A percentile compares a stretch with the other conserved stretches of the same genome.
Conservation (phyloP, 2,329 filamentous ascomycete species). For the Aspergillus hortae region DNA sequence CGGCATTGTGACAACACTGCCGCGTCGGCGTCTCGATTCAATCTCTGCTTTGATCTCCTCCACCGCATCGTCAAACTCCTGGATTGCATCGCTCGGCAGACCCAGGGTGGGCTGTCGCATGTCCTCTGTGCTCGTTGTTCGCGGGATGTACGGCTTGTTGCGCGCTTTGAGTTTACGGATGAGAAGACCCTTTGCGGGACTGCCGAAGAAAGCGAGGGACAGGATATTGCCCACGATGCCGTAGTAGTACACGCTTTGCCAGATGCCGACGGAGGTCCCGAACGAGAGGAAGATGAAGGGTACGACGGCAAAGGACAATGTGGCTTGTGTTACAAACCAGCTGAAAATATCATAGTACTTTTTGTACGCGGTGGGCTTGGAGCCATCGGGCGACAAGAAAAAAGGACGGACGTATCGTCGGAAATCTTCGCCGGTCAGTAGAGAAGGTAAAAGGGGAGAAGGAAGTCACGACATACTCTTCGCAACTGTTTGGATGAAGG, state of each 20-base stretch:
- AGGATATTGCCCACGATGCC: constrained; percentile 63
- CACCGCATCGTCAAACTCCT: constrained; percentile 74
- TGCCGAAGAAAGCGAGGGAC: constrained; percentile 73
- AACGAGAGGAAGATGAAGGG: constrained; percentile 84
- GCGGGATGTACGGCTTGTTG: constrained; percentile 34
- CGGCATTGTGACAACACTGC: constrained; percentile 43
- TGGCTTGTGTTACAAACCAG: constrained; percentile 72
- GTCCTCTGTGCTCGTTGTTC: constrained; percentile 57
- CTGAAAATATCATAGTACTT: constrained; percentile 80
- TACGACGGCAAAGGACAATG: constrained; percentile 75
- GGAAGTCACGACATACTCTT: constrained; percentile 67
- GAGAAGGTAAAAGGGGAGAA: constrained; percentile 9
- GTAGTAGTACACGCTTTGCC: constrained; percentile 88
- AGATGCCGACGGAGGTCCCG: constrained; percentile 66
- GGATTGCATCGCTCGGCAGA: constrained; percentile 70
- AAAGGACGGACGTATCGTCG: constrained; percentile 88
- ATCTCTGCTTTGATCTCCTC: constrained; percentile 72
- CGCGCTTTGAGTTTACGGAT: constrained; percentile 58
- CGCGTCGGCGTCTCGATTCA: constrained; percentile 53
- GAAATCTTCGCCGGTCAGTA: constrained; percentile 59
- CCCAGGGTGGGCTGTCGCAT: constrained; percentile 67
- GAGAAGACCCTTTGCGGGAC: constrained; percentile 65
- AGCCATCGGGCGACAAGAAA: constrained; percentile 77
- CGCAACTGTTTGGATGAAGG: constrained; percentile 86
- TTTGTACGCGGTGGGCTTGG: constrained; percentile 66